Conservation (phyloP, 2,329 filamentous ascomycete genomes). For the Colletotrichum cordylinicola region DNA sequence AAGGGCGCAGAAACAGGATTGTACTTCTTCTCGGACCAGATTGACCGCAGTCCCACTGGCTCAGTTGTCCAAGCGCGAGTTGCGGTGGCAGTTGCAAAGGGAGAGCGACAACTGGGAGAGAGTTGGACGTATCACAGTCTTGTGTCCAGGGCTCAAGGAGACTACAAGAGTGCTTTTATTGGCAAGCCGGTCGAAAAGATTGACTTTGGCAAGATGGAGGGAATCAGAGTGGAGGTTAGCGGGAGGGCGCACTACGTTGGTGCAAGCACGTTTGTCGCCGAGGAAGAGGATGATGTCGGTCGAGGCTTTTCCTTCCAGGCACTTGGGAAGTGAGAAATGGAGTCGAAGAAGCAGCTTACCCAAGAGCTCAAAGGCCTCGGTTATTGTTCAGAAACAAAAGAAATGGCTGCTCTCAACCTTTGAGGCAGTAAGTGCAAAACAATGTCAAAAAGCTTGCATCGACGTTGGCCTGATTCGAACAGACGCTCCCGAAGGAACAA, state of each 20-base stretch:
- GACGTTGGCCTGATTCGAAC: constrained; percentile 23
- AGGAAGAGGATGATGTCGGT: background rate
- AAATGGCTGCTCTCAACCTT: background rate
- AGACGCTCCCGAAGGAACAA: constrained; percentile 22
- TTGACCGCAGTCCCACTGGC: constrained; percentile 31
- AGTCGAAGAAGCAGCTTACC: background rate
- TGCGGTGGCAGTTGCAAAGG: background rate
- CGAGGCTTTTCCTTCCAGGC: constrained; percentile 5
- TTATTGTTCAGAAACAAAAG: background rate
- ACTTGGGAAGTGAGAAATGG: background rate
- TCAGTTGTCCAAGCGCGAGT: constrained; percentile 11
- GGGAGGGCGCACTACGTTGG: constrained; percentile 5
- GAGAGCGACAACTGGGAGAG: background rate
- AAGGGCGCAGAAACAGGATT: constrained; percentile 43
- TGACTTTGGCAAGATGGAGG: background rate
- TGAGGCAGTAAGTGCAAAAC: background rate
- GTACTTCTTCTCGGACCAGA: constrained; percentile 50
- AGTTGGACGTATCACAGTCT: constrained; percentile 9
- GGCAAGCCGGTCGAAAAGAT: constrained; percentile 2
- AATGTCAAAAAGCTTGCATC: background rate
- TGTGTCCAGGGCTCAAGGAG: background rate
- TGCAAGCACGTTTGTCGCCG: constrained; percentile 1
- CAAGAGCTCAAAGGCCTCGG: background rate
- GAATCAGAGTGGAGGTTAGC: background rate
- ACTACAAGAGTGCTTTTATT: background rate